Evolutionary conservation across 2,329 filamentous ascomycete genomes (phyloP), one percentile per base, ranked within the genome.

Genomic region (Aspergillus glaucus): DNA sequence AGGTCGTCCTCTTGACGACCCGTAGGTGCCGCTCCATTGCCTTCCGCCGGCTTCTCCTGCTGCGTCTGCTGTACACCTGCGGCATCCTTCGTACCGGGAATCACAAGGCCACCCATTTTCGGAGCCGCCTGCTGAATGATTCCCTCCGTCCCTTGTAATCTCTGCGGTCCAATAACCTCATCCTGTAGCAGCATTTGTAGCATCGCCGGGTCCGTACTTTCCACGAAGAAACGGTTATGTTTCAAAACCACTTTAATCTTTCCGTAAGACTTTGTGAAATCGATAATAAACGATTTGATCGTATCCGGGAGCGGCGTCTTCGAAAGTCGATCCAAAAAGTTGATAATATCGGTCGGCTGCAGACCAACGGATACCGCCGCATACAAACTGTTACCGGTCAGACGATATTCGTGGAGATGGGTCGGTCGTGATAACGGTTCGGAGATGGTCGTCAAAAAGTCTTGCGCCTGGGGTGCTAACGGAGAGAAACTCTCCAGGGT

Each of bases 241-340:
- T 95, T 95, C 54, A 97, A 71, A 41, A 97, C 93, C 46, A 97
- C 81, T 68, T 95, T 93, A 48, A 96, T 90, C 70, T 96, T 97
- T 55, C 93, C 93, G 65, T 93, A 97, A 46, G 88, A 93, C 55
- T 88, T 84, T 5, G 90, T 95, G 54, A 89, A 93, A 52, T 83
- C 83, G 56, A 92, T 76, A 55, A 86, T 92, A 66, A 92, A 96
- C 7, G 81, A 75, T 52, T 84, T 80, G 52, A 97, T 87, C 43
- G 84, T 81, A n/a, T 87, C 79, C 0, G 92, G 90, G 10, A 97
- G 75, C 6, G 87, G 84, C 2, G 87, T 94, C 73, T 97, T 97
- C 15, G 90, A 88, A 57, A 96, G 86, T 34, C 86, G 81, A 59
- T 96, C 88, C 45, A 97, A 77, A 34, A 90, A 88, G 57, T 85